Conservation (phyloP, 1,284 basidiomycete species). For the Mycena sp. region DNA sequence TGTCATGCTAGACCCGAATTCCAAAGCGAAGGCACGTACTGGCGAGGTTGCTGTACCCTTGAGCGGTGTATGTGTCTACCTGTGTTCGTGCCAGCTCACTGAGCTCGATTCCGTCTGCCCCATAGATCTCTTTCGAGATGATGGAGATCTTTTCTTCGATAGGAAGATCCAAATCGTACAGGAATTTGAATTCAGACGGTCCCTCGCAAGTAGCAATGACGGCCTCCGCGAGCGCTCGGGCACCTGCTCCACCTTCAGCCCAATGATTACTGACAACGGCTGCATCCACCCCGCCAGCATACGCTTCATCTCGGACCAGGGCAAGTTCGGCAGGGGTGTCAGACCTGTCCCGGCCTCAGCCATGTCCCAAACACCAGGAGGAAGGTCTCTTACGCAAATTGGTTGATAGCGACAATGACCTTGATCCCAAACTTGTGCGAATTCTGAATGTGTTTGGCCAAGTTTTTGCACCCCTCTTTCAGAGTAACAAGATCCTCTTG, state of each 20-base stretch:
- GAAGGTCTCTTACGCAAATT: slow-evolving; percentile 79
- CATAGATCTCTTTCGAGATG: slow-evolving; percentile 91
- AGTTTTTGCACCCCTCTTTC: slow-evolving; percentile 92
- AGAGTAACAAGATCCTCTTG: slow-evolving; percentile 94
- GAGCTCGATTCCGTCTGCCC: slow-evolving; percentile 89
- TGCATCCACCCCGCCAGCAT: slow-evolving; percentile 91
- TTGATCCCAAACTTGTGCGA: slow-evolving; percentile 97
- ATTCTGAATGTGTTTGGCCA: slow-evolving; percentile 95
- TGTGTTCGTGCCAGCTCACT: slow-evolving; percentile 87
- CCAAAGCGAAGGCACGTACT: slow-evolving; percentile 60
- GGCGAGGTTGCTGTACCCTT: slow-evolving; percentile 85
- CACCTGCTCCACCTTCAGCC: slow-evolving; percentile 93
- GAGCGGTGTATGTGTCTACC: slow-evolving; percentile 91
- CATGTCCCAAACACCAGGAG: slow-evolving; percentile 14
- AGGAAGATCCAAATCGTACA: slow-evolving; percentile 87
- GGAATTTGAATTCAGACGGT: slow-evolving; percentile 87
- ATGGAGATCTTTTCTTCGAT: slow-evolving; percentile 90
- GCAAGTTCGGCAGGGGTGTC: slow-evolving; percentile 93
- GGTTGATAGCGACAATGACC: slow-evolving; percentile 96
- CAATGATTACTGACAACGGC: slow-evolving; percentile 97
- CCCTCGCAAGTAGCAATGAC: slow-evolving; percentile 88
- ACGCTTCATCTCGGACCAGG: slow-evolving; percentile 83
- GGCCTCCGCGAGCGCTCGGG: slow-evolving; percentile 87
- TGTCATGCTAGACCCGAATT: slow-evolving; percentile 9
- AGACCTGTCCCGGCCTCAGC: slow-evolving; percentile 58